A percentile compares a stretch with the other conserved stretches of the same genome.
Evolutionary conservation across 1,139 yeast genomes (phyloP).

Genomic region (Suhomyces wounanorum): DNA sequence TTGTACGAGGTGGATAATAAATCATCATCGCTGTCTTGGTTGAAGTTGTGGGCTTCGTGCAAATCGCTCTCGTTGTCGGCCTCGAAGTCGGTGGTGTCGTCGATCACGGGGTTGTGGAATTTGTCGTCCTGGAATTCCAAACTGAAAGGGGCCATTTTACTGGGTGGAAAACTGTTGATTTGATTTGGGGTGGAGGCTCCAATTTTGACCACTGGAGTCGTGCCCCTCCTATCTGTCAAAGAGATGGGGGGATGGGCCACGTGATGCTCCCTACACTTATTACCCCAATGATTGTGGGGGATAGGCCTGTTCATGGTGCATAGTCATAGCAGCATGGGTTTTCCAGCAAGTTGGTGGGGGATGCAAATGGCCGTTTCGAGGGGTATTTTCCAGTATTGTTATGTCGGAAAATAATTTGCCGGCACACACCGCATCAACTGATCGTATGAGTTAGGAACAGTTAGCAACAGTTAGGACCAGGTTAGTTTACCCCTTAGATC

Average conservation of each 20-base stretch:
- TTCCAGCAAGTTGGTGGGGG: no score
- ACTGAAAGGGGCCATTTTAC: conserved; percentile 9
- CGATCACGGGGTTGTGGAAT: conserved; percentile 5
- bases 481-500: not conserved
- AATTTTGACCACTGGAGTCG: not conserved
- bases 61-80: conserved; percentile 10
- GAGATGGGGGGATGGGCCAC: not conserved
- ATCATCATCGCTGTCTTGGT: conserved; percentile 31
- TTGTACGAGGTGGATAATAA: conserved; percentile 33
- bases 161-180: not conserved
- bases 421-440: no score
- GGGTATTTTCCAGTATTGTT: no score
- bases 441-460: no score
- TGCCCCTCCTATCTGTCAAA: conserved; percentile 1
- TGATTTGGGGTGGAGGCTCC: not conserved
- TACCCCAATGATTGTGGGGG: not conserved
- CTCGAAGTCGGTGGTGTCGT: conserved; percentile 9
- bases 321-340: no score
- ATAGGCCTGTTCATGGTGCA: no score
- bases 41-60: conserved; percentile 16
- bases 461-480: no score
- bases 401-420: no score
- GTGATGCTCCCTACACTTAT: not conserved
- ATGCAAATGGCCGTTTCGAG: no score
- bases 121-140: conserved; percentile 1